Conservation (phyloP, 2,329 filamentous ascomycete species). For the Curvularia sp. region DNA sequence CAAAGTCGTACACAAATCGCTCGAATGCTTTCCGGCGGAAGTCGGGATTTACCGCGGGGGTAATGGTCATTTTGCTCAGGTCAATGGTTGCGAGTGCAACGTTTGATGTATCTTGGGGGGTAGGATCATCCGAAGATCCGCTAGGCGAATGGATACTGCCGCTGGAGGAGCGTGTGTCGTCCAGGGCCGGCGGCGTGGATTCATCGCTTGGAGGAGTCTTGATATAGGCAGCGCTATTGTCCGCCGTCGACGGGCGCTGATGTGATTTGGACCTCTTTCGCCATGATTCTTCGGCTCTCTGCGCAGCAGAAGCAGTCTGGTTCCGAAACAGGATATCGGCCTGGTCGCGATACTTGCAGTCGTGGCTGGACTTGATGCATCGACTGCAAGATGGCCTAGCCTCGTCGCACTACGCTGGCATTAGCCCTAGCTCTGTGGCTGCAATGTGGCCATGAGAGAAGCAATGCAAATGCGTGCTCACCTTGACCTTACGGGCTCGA, state of each 20-base stretch:
- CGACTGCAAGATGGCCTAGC: slow-evolving; percentile 40
- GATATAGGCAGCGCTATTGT: slow-evolving; percentile 21
- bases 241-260: slow-evolving; percentile 23
- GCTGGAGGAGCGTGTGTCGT: slow-evolving; percentile 16
- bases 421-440: slow-evolving; percentile 8
- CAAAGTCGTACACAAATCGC: slow-evolving; percentile 45
- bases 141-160: slow-evolving; percentile 14
- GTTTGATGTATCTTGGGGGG: not conserved
- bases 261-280: slow-evolving; percentile 42
- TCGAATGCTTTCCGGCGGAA: slow-evolving; percentile 39
- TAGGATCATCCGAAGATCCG: slow-evolving; percentile 7
- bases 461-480: slow-evolving; percentile 16
- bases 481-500: slow-evolving; percentile 47
- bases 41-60: slow-evolving; percentile 23
- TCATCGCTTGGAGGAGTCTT: slow-evolving; percentile 24
- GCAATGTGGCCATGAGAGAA: not conserved
- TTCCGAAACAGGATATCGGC: slow-evolving; percentile 46
- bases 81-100: slow-evolving; percentile 3
- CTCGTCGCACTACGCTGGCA: slow-evolving; percentile 41
- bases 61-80: slow-evolving; percentile 26
- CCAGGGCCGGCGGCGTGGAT: slow-evolving; percentile 17
- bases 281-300: slow-evolving; percentile 47
- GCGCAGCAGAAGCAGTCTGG: slow-evolving; percentile 44
- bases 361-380: slow-evolving; percentile 37
- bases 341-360: slow-evolving; percentile 47